A percentile compares a stretch with the other conserved stretches of the same genome.
Evolutionary conservation across 352 stramenopile genomes (phyloP).

Genomic region (Globisporangium middletonii): DNA sequence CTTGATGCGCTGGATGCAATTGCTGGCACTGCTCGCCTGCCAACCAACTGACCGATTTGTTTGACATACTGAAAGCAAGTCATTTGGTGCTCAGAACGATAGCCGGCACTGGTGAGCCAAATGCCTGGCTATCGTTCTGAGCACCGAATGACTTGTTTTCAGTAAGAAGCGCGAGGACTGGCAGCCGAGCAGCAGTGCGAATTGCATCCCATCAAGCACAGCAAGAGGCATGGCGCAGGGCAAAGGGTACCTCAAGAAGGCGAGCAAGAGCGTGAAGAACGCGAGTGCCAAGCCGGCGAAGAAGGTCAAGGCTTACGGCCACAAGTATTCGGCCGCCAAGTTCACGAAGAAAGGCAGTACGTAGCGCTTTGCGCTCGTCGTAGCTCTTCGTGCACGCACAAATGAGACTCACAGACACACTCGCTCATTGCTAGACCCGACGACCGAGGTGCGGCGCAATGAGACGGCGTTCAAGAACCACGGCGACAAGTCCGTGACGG

Average conservation of each 20-base stretch:
- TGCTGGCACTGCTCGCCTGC: too few species aligned
- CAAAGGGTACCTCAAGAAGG: conserved; percentile 75
- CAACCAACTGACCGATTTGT: too few species aligned
- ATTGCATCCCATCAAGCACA: not conserved
- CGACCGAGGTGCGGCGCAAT: conserved; percentile 71
- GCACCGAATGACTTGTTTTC: too few species aligned
- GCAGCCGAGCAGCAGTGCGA: too few species aligned
- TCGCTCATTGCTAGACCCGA: conserved; percentile 70
- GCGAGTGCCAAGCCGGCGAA: conserved; percentile 56
- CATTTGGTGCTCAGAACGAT: too few species aligned
- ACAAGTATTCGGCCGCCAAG: conserved; percentile 80
- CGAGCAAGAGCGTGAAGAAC: conserved; percentile 74
- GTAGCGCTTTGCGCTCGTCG: conserved; percentile 11
- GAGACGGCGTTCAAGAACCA: conserved; percentile 69
- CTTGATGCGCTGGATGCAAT: too few species aligned
- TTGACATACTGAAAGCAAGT: too few species aligned
- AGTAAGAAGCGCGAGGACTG: too few species aligned
- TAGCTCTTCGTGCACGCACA: too few species aligned
- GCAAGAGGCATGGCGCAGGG: conserved; percentile 60
- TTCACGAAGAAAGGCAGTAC: conserved; percentile 87
- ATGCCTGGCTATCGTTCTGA: too few species aligned
- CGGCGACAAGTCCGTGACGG: conserved; percentile 68
- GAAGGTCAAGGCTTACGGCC: conserved; percentile 62
- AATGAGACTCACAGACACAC: too few species aligned
- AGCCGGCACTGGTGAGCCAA: too few species aligned